phyloP scores from a whole-genome alignment of 257 asterid species.

The Rhazya stricta region DNA sequence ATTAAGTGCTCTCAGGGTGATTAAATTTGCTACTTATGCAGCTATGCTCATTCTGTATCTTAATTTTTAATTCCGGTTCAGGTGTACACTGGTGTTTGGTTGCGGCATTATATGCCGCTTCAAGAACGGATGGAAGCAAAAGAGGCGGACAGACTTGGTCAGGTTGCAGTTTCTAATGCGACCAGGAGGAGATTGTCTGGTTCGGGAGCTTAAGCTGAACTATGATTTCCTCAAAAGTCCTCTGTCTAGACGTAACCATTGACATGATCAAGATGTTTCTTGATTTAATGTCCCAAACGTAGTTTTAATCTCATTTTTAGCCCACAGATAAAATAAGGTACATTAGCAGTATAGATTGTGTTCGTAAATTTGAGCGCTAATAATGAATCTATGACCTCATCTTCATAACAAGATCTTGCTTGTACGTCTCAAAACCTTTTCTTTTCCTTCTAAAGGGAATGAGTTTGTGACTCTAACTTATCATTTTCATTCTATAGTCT shows the following conservation, averaged over 20 bases:
- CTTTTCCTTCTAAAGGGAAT: no score
- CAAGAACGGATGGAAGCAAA: slow-evolving; percentile 47
- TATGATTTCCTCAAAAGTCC: not conserved
- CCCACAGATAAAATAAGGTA: not conserved
- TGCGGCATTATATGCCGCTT: slow-evolving; percentile 67
- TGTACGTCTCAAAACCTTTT: no score
- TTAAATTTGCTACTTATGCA: not conserved
- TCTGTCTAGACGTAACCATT: not conserved
- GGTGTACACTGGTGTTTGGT: slow-evolving; percentile 96
- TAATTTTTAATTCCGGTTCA: slow-evolving; percentile 24
- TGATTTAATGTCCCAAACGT: not conserved
- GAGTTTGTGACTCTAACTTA: no score
- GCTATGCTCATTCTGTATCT: not conserved
- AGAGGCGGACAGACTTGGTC: slow-evolving; percentile 71
- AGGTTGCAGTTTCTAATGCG: slow-evolving; percentile 80
- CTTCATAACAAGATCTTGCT: not conserved
- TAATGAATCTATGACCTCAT: not conserved
- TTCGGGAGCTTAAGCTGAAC: slow-evolving; percentile 48
- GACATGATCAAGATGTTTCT: not conserved
- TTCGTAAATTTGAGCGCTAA: not conserved
- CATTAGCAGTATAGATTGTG: not conserved
- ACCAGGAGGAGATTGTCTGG: slow-evolving; percentile 91
- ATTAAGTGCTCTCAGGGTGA: not conserved
- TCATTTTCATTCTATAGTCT: no score
- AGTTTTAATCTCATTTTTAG: not conserved